These are phyloP conservation scores for Penicillium manginii DNA, from an alignment of 495 filamentous ascomycete species.

Conservation along the genomic window DNA sequence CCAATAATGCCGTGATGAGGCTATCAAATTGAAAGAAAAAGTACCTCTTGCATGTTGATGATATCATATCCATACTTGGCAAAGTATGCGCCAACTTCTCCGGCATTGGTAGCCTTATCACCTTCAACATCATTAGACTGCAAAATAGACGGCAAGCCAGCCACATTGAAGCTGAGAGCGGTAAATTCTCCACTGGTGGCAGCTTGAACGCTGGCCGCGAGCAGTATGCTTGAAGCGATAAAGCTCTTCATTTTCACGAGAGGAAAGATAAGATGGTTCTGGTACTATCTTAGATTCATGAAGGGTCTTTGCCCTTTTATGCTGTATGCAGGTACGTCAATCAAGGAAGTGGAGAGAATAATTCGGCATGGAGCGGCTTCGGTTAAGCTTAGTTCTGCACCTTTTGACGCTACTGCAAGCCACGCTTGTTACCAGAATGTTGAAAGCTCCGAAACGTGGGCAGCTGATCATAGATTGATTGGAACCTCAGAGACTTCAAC, in stretches of 20 bases:
- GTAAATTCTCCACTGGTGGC: slow-evolving; percentile 45
- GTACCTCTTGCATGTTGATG: slow-evolving; percentile 64
- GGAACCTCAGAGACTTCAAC: not conserved
- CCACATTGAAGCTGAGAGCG: slow-evolving; percentile 62
- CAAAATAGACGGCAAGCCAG: slow-evolving; percentile 58
- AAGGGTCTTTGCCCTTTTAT: not conserved
- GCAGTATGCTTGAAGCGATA: not conserved
- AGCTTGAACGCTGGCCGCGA: slow-evolving; percentile 12
- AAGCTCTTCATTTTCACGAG: not conserved
- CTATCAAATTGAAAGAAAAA: not conserved
- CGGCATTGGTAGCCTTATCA: slow-evolving; percentile 55
- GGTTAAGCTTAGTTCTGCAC: not conserved
- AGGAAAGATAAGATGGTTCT: not conserved
- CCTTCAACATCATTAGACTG: slow-evolving; percentile 57
- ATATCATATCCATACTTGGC: slow-evolving; percentile 57
- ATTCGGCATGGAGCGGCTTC: not conserved
- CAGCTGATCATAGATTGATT: not conserved
- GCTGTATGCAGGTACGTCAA: not conserved
- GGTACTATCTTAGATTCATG: not conserved
- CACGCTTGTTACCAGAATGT: not conserved
- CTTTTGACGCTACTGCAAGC: not conserved
- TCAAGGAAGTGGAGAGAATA: not conserved
- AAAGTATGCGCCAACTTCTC: slow-evolving; percentile 52
- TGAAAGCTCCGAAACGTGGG: not conserved
- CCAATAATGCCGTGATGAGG: not conserved